phyloP scores from a whole-genome alignment of 2,329 filamentous ascomycete species.

The Claviceps sp. region DNA sequence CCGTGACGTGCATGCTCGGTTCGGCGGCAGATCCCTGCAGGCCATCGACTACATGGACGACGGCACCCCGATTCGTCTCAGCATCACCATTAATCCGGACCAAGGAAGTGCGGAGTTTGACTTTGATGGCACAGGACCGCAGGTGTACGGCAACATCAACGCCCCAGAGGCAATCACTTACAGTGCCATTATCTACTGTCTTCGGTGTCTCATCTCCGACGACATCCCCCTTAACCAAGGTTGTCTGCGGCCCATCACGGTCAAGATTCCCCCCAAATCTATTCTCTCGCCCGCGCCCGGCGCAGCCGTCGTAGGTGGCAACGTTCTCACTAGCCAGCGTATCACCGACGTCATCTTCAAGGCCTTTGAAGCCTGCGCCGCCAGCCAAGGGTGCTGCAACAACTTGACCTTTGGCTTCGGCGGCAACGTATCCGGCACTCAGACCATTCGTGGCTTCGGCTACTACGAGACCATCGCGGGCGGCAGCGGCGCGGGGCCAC shows the following conservation, averaged over 20 bases:
- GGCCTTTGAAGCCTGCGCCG: constrained; percentile 67
- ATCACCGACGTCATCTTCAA: constrained; percentile 39
- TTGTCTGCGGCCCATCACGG: constrained; percentile 61
- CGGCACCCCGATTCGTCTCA: constrained; percentile 61
- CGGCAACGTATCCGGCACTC: constrained; percentile 24
- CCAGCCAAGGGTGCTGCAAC: constrained; percentile 69
- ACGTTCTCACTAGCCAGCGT: constrained; percentile 42
- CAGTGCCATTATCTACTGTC: constrained; percentile 77
- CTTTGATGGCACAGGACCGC: constrained; percentile 65
- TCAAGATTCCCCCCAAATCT: constrained; percentile 58
- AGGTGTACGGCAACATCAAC: constrained; percentile 72
- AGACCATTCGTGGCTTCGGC: constrained; percentile 27
- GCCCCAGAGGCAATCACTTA: constrained; percentile 73
- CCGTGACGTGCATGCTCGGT: constrained; percentile 55
- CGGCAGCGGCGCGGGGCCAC: constrained; percentile 57
- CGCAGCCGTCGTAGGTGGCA: constrained; percentile 72
- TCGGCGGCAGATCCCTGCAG: constrained; percentile 55
- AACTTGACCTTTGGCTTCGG: constrained; percentile 74
- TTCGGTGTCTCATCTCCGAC: constrained; percentile 64
- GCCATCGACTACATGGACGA: constrained; percentile 78
- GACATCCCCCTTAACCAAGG: constrained; percentile 79
- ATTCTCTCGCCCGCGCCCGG: constrained; percentile 65
- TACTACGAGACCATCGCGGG: constrained; percentile 49
- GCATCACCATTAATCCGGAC: constrained; percentile 58
- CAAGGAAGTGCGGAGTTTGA: constrained; percentile 72